Base-by-base conservation (phyloP, 345 rosid species). In the Rhodomyrtus tomentosa region DNA sequence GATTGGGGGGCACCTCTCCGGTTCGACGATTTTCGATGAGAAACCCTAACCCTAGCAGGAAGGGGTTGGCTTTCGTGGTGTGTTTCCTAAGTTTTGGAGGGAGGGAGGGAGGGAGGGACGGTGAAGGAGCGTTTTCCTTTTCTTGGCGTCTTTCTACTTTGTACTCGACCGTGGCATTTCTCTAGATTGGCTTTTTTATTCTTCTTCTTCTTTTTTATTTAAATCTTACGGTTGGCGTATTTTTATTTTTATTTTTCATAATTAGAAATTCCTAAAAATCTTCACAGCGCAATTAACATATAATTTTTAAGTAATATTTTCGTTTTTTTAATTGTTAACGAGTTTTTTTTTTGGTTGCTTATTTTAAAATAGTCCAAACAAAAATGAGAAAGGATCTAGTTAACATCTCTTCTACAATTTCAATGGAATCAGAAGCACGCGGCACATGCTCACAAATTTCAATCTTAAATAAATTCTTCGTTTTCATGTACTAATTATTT, bases 21-120 rank as follows among this genome's bases (percentile, higher is more conserved):
- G 42, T 21, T 32, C 48, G 54, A 45, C 25, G 38, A 21, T 13
- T 20, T 20, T 36, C 55, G 22, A 22, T 21, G 59, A 25, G 59
- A 32, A 80, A 55, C 74, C 82, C 82, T 50, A 90, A 84, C 90
- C 92, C 92, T 88, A 88, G 88, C 85, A 84, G 83, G 82, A 82
- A 80, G 81, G 22, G 42, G 36, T 25, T 21, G 55, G 55, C 55
- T 53, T 53, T 21, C 9, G 55, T 21, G 52, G 52, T 50, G 52
- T 5, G 53, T 16, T 51, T 51, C 53, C 20, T 5, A 85, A 74
- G 84, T 85, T 86, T 90, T 86, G 89, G 87, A 87, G 88, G 89
- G 90, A 82, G 89, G 89, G 18, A 82, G 62, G 45, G 36, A 87
- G 88, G 89, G 90, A 82, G 89, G 89, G 18, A 82, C 55, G 45